Percentiles rank a stretch among this genome's conserved stretches.
These are phyloP conservation scores for Nothophytophthora sp. DNA, from an alignment of 352 stramenopile species.

Conservation along the genomic window DNA sequence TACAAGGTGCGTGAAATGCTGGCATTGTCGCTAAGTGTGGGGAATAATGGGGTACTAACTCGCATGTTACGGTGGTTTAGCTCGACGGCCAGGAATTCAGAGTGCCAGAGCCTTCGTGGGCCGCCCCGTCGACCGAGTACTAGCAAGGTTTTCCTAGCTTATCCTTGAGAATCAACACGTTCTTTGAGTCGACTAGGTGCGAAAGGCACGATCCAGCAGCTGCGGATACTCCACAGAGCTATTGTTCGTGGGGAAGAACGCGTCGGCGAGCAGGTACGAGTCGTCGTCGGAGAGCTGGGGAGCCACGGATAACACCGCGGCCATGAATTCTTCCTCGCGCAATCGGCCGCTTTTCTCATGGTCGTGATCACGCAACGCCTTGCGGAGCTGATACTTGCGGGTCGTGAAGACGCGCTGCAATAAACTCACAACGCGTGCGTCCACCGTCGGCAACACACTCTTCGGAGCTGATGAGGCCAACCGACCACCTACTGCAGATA, in stretches of 20 bases:
- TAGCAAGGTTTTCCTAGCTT: no score
- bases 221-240: constrained; percentile 60
- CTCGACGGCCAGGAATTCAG: constrained; percentile 69
- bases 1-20: constrained; percentile 68
- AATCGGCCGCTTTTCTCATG: constrained; percentile 53
- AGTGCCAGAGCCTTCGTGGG: constrained; percentile 65
- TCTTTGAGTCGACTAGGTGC: constrained; percentile 12
- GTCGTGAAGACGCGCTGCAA: constrained; percentile 55
- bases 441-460: constrained; percentile 2
- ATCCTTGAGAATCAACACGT: neutral
- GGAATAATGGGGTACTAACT: constrained; percentile 5
- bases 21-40: neutral
- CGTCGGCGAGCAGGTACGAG: constrained; percentile 69
- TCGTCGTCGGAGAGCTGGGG: constrained; percentile 70
- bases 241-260: constrained; percentile 79
- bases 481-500: constrained; percentile 7
- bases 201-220: constrained; percentile 72
- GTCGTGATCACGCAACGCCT: constrained; percentile 63
- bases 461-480: constrained; percentile 6
- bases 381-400: constrained; percentile 74
- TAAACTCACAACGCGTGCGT: constrained; percentile 42
- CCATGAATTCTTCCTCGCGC: constrained; percentile 79
- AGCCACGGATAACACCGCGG: constrained; percentile 57
- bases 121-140: constrained; percentile 40
- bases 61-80: constrained; percentile 29